Base-by-base conservation (phyloP, 768 basidiomycete species). In the Boletus rubropictus region DNA sequence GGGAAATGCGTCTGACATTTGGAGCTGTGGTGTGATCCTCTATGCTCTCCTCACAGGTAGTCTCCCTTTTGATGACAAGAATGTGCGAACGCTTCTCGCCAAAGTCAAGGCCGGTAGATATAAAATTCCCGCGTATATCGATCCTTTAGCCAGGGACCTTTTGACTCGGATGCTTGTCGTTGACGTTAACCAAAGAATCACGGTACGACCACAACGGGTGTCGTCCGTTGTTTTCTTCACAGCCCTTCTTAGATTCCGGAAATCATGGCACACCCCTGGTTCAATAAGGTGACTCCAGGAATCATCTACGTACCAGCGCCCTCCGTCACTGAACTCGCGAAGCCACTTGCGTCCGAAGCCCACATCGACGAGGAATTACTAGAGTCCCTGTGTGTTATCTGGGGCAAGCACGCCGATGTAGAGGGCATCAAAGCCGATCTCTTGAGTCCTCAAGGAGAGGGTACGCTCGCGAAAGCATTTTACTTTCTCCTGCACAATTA, bases 1-100 rank as follows among this genome's bases (percentile, higher is more conserved):
- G 65, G 94, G 94, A 29, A 85, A 83, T 34, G 85, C 89, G 5
- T 89, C 91, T 3, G 94, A 96, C 66, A 89, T 97, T 58, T 97
- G 93, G 93, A 94, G 91, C 56, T 92, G 92, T 51, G 94, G 94
- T 20, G 89, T 97, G 37, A 92, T 95, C 55, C 79, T 96, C 40
- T 96, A 79, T 65, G 89, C 92, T 25, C 78, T 97, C 39, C 76
- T 96, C 33, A 89, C 90, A 25, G 92, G 94, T 10, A 73, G 87
- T 45, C 83, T 97, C 17, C 94, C 94, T 5, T 97, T 96, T 59
- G 94, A 96, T 60, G 91, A 96, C 73, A 86, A 87, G 70, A 85
- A 93, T 53, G 78, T 89, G 14, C 73, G 80, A 46, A 75, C 69
- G 4, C 76, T 97, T 31, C 75, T 98, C 20, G 70, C 77, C 39